Base-by-base conservation (phyloP, 1,139 yeast genomes). In the Blastobotrys ciferrii region DNA sequence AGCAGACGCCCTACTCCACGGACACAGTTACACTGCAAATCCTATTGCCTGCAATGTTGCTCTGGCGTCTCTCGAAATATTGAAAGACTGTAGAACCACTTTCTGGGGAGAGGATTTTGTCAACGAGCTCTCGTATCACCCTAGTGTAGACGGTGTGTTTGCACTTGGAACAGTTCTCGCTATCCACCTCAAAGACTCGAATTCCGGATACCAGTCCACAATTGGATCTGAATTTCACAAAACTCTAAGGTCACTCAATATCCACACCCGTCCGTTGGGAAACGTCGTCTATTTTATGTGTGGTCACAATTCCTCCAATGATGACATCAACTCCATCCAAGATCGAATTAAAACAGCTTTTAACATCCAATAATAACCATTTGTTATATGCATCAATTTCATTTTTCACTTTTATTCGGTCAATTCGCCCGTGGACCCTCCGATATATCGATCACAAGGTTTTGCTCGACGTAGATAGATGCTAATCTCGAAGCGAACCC, bases 41-140 rank as follows among this genome's bases (percentile, higher is more conserved):
- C 64, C 66, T 6, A 55, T 60, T n/a, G 65, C 64, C 4, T 61
- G 66, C 40, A 49, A 55, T n/a, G 65, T 61, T 3, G 66, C 65
- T 3, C 42, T 49, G n/a, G 49, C 53, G 31, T 58, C 65, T 1
- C 46, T 62, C 15, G 49, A 53, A 5, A 43, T 32, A 14, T 47
- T 55, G 3, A 40, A 46, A 20, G 13, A 45, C n/a, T 33, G 55
- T 45, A 50, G 25, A 32, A 19, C 37, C 25, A 7, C 25, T 32
- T 18, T 48, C n/a, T 56, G 59, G 59, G 48, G 43, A 7, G 25
- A 37, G 14, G 48, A 46, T 7, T 58, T 56, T 37, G 45, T 58
- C 30, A 36, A 38, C 17, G n/a, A 47, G 11, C 36, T 60, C 7
- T 61, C 64, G 0, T 25, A 45, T 14, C 52, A 47, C 37, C 42